Evolutionary conservation across 805 yeast species (phyloP), one percentile per base, ranked within the genome.

Genomic region (Yamadazyma endophytica): DNA sequence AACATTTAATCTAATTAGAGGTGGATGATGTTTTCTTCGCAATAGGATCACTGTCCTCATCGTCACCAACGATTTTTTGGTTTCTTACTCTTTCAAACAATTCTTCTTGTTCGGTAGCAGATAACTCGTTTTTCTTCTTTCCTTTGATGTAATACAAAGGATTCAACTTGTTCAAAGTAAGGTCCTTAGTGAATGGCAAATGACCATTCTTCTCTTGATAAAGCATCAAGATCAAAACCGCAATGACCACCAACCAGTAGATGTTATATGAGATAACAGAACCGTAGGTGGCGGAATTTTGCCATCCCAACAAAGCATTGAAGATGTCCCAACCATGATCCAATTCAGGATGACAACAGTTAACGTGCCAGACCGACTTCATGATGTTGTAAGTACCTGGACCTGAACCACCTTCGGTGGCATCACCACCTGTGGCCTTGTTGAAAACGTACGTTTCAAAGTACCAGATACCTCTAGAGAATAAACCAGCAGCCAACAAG

Each of bases 291-390:
- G 95, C 96, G 28, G 94, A 75, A 65, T 88, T 88, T 65, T 87
- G 95, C 97, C 97, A 89, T 40, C 97, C 97, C 40, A 88, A 66
- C 33, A 88, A 57, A 17, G 96, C 83, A 54, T 89, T 89, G 72
- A 88, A 88, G 42, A 88, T 77, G 72, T 86, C 95, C 96, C 96
- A 89, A 63, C 96, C 96, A 46, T 79, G 78, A 58, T 81, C 88
- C 36, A 71, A 66, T 57, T 81, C 88, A 24, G 96, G 96, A 62
- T 86, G 87, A 68, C 96, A 89, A 66, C 96, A 88, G 70, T 88
- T 87, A 40, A 89, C 89, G 64, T 88, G 97, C 87, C 95, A 88
- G 14, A 88, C 96, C n/a, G 82, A 61, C 50, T 72, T 72, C 31
- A 66, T 50, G 51, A 88, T 73, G 58, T 89, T 79, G 62, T 88